Base-by-base conservation (phyloP, 1,284 basidiomycete genomes). In the Exobasidium rhododendri region DNA sequence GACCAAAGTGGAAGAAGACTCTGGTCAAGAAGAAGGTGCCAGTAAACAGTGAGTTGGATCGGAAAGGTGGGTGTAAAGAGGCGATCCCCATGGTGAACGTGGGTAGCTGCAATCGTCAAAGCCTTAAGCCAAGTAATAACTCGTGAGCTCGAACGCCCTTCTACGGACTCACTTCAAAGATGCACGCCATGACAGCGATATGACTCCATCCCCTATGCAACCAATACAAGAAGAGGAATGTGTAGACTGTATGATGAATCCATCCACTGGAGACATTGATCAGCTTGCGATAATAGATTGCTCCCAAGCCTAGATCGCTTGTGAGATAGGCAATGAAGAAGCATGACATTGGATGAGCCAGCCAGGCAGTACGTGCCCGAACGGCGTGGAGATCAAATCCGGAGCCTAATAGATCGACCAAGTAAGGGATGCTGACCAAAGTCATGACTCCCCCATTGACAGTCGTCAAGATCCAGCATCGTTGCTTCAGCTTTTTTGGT, bases 391-490 rank as follows among this genome's bases (percentile, higher is more conserved):
- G 63, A 56, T 77, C 70, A 31, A 78, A 72, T 31, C 70, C 65
- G 54, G 65, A 58, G 24, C 58, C 40, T 55, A 75, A 28, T 17
- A 79, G 62, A 20, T 79, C 76, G 46, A 54, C 66, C 29, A 77
- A 67, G 35, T 66, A 78, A 7, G 76, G 77, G 29, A 75, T 47
- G 26, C 73, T 73, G 40, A 67, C 68, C 4, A 65, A 17, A 22
- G 71, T 74, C 66, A 75, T 71, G 45, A 74, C 70, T 44, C 72
- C 62, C 44, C 67, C 75, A 58, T 69, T 64, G 13, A 79, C 43
- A 29, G 74, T 79, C 24, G 77, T 79, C 56, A 79, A 68, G 59
- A 79, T 78, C 77, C 77, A 79, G 40, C 70, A 73, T 22, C 76
- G 71, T 52, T 74, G 71, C 59, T 74, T 77, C 62, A 68, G 67